Conservation (phyloP, 805 yeast species). For the Lipomyces lipofer region DNA sequence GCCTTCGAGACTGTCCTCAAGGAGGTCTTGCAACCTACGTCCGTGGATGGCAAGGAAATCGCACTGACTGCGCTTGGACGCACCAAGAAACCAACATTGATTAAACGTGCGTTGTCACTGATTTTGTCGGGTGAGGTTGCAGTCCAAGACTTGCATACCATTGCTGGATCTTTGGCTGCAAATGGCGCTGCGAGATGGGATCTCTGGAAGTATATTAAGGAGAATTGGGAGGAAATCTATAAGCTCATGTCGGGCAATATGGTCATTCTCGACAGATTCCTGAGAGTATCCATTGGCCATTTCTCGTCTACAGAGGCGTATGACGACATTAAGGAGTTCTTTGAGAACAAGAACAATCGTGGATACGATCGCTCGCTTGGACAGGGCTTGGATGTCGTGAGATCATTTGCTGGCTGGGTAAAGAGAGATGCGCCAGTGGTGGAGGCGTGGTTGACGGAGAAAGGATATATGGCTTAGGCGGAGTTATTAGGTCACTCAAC, state of each 20-base stretch:
- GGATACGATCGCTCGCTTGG: slow-evolving; percentile 60
- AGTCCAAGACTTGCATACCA: slow-evolving; percentile 58
- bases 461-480: slow-evolving; percentile 21
- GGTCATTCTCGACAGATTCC: slow-evolving; percentile 53
- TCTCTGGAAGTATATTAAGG: slow-evolving; percentile 54
- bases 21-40: slow-evolving; percentile 53
- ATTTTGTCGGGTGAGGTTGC: slow-evolving; percentile 47
- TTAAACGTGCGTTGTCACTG: slow-evolving; percentile 45
- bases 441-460: slow-evolving; percentile 46
- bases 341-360: slow-evolving; percentile 48
- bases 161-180: slow-evolving; percentile 49
- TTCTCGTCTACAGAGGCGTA: slow-evolving; percentile 43
- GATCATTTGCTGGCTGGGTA: slow-evolving; percentile 52
- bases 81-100: slow-evolving; percentile 42
- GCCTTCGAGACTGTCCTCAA: slow-evolving; percentile 46
- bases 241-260: slow-evolving; percentile 50
- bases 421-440: slow-evolving; percentile 48
- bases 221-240: slow-evolving; percentile 50
- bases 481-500: too few relatives aligned
- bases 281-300: slow-evolving; percentile 41
- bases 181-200: slow-evolving; percentile 47
- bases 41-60: slow-evolving; percentile 59
- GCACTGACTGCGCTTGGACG: slow-evolving; percentile 59
- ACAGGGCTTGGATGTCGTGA: slow-evolving; percentile 58
- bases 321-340: slow-evolving; percentile 47